phyloP scores from a whole-genome alignment of 169 alveolate genomes.

The Theileria luwenshuni region DNA sequence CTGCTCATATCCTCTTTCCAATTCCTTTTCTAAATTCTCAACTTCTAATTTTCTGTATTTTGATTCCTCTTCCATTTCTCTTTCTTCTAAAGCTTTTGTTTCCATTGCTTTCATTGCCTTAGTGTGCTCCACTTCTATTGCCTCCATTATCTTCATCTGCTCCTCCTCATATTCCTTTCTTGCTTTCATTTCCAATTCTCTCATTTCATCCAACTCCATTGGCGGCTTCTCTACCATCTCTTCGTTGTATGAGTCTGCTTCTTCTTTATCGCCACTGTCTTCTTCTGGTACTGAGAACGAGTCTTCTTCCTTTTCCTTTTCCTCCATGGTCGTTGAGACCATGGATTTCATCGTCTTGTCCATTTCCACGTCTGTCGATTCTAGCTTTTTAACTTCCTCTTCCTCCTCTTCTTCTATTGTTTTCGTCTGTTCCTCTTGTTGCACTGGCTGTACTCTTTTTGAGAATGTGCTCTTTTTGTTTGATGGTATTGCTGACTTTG shows the following conservation, averaged over 20 bases:
- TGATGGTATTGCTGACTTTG: slow-evolving; percentile 63
- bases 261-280: slow-evolving; percentile 9
- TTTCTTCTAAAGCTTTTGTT: background rate
- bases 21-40: too few relatives aligned
- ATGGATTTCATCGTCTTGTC: background rate
- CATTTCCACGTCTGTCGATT: background rate
- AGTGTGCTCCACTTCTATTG: background rate
- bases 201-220: background rate
- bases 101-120: slow-evolving; percentile 18
- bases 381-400: slow-evolving; percentile 15
- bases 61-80: background rate
- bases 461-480: slow-evolving; percentile 71
- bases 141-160: background rate
- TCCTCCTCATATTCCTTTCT: slow-evolving; percentile 5
- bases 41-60: slow-evolving; percentile 4
- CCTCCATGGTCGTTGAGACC: background rate
- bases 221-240: background rate
- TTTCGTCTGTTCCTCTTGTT: too few relatives aligned
- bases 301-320: slow-evolving; percentile 11
- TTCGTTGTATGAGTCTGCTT: background rate
- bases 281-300: background rate
- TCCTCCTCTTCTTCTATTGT: slow-evolving; percentile 23
- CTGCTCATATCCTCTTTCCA: too few relatives aligned
- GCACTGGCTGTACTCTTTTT: slow-evolving; percentile 37
- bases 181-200: background rate